Evolutionary conservation across 148 eudicot species (phyloP), one percentile per base, ranked within the genome.

Genomic region (Nyssa sinensis): DNA sequence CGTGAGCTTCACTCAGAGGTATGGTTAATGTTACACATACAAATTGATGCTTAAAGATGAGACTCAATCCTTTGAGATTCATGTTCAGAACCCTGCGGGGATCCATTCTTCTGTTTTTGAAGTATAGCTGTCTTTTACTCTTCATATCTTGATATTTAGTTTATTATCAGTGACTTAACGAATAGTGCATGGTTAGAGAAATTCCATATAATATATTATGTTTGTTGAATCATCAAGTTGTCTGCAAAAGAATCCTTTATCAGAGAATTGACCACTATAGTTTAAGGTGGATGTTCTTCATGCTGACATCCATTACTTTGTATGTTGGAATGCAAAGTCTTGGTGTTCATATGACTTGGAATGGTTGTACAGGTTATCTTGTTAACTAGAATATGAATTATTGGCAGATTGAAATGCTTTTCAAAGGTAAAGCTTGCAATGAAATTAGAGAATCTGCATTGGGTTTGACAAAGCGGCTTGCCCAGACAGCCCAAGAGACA

Each of bases 1-100:
- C 85, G 97, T 32, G 99, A 95, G 76, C 86, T 95, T 82, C 98
- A 93, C 71, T 77, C 93, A 2, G 98, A 96, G 99, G 99, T 96
- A 84, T 29, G 76, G 35, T 62, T 47, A 58, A 55, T 62, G 13
- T 66, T 64, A 64, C 41, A 23, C 31, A 25, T 8, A 17, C 6
- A 33, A 44, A 24, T n/a, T n/a, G n/a, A n/a, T n/a, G n/a, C n/a
- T n/a, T n/a, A n/a, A n/a, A n/a, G n/a, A n/a, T n/a, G n/a, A n/a
- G n/a, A n/a, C n/a, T n/a, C n/a, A n/a, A n/a, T n/a, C n/a, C n/a
- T n/a, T n/a, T n/a, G n/a, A n/a, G n/a, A n/a, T n/a, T n/a, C n/a
- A n/a, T n/a, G n/a, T n/a, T n/a, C n/a, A n/a, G n/a, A n/a, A n/a
- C n/a, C n/a, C n/a, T n/a, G n/a, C n/a, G n/a, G n/a, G n/a, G n/a